Evolutionary conservation across 371 early-diverging fungal genomes (phyloP).

Genomic region (Actinomucor elegans): DNA sequence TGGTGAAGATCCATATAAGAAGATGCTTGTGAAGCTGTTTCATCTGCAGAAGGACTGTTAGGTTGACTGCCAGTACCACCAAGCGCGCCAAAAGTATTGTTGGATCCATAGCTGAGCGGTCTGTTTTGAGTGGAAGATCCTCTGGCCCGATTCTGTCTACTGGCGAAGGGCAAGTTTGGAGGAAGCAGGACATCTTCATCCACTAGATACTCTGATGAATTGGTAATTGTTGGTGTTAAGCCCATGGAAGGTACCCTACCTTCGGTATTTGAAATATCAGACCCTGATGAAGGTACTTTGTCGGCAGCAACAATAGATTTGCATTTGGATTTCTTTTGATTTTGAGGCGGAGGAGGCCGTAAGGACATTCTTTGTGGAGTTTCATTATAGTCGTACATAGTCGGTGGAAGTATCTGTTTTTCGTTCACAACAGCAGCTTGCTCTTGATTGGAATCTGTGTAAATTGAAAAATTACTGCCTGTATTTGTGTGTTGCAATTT

Average conservation of each 20-base stretch:
- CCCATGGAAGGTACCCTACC: background rate
- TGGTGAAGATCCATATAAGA: background rate
- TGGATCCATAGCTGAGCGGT: conserved; percentile 18
- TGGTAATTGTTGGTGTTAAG: background rate
- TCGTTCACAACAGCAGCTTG: background rate
- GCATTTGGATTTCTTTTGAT: background rate
- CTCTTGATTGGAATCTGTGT: background rate
- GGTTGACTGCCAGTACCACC: background rate
- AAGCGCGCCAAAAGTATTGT: conserved; percentile 19
- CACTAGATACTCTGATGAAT: background rate
- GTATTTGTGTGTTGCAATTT: background rate
- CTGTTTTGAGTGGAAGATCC: background rate
- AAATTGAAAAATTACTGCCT: background rate
- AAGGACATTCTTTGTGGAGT: conserved; percentile 1
- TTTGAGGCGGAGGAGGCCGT: conserved; percentile 8
- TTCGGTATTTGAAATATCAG: background rate
- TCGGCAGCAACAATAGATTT: background rate
- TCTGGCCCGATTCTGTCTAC: background rate
- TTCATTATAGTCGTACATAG: too few relatives aligned
- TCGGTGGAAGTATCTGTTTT: background rate
- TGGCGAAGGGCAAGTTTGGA: conserved; percentile 14
- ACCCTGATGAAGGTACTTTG: too few relatives aligned
- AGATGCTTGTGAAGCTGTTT: conserved; percentile 1
- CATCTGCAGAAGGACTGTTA: conserved; percentile 3
- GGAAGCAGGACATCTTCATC: background rate